These are phyloP conservation scores for Exophiala sp. DNA, from an alignment of 2,329 filamentous ascomycete genomes.

Conservation along the genomic window DNA sequence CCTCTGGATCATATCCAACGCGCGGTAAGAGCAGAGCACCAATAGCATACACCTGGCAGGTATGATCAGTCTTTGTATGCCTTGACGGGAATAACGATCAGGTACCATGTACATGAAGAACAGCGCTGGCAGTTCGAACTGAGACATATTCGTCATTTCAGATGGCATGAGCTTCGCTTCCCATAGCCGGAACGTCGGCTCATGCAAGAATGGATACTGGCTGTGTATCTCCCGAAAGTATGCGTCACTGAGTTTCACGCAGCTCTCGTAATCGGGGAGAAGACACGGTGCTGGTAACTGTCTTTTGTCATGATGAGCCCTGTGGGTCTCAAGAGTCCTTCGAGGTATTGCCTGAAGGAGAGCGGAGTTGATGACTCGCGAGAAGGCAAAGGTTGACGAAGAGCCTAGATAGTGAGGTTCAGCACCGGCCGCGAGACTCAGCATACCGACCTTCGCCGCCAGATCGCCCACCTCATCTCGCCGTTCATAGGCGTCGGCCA, in stretches of 20 bases:
- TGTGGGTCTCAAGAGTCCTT: not conserved
- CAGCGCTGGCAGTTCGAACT: conserved; percentile 8
- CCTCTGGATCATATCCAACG: conserved; percentile 18
- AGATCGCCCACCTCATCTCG: conserved; percentile 6
- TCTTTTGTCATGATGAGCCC: not conserved
- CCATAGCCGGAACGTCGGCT: conserved; percentile 27
- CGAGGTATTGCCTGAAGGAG: not conserved
- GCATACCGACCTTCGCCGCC: conserved; percentile 22
- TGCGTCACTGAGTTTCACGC: conserved; percentile 23
- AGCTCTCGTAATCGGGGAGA: conserved; percentile 19
- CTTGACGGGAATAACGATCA: not conserved
- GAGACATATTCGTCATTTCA: not conserved
- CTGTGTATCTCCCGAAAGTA: conserved; percentile 29
- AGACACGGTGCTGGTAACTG: conserved; percentile 9
- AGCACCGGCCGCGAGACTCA: conserved; percentile 22
- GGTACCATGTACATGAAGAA: conserved; percentile 31
- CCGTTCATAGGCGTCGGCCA: not conserved
- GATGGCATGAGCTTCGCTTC: conserved; percentile 14
- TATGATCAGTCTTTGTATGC: not conserved
- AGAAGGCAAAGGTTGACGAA: conserved; percentile 32
- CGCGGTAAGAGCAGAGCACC: conserved; percentile 26
- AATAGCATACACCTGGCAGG: conserved; percentile 29
- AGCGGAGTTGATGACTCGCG: conserved; percentile 25
- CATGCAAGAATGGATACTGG: conserved; percentile 30
- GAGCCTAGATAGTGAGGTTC: conserved; percentile 32